Conservation (phyloP, 805 yeast species). For the Metschnikowia matae region DNA sequence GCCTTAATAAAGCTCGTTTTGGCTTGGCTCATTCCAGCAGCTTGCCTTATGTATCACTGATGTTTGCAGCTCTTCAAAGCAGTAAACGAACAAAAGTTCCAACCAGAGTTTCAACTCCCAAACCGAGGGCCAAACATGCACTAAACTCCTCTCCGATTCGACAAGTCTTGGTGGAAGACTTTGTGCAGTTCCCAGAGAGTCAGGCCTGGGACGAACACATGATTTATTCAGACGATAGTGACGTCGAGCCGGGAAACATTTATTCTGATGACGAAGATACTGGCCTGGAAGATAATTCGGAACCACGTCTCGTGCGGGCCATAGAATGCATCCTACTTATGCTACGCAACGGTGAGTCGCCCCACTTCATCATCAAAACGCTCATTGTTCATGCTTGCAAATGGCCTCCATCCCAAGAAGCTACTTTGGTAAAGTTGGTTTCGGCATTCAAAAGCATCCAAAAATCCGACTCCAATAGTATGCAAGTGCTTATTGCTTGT, state of each 20-base stretch:
- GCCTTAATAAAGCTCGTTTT: background rate
- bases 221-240: conserved; percentile 27
- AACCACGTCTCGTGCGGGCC: background rate
- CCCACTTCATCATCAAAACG: conserved; percentile 21
- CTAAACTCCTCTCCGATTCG: conserved; percentile 1
- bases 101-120: background rate
- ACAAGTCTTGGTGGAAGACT: background rate
- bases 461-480: conserved; percentile 16
- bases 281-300: background rate
- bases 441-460: conserved; percentile 20
- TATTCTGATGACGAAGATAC: conserved; percentile 7
- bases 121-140: background rate
- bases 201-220: conserved; percentile 23
- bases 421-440: conserved; percentile 16
- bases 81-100: background rate
- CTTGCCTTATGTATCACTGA: background rate
- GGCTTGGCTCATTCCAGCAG: background rate
- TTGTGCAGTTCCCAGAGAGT: background rate
- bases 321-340: conserved; percentile 10
- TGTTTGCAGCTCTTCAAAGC: background rate
- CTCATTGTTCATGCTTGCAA: conserved; percentile 22
- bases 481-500: conserved; percentile 19
- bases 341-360: conserved; percentile 28
- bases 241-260: conserved; percentile 15
- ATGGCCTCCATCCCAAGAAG: conserved; percentile 6